A percentile compares a stretch with the other conserved stretches of the same genome.
These are phyloP conservation scores for Hypericum perforatum DNA, from an alignment of 345 rosid genomes.

Conservation along the genomic window DNA sequence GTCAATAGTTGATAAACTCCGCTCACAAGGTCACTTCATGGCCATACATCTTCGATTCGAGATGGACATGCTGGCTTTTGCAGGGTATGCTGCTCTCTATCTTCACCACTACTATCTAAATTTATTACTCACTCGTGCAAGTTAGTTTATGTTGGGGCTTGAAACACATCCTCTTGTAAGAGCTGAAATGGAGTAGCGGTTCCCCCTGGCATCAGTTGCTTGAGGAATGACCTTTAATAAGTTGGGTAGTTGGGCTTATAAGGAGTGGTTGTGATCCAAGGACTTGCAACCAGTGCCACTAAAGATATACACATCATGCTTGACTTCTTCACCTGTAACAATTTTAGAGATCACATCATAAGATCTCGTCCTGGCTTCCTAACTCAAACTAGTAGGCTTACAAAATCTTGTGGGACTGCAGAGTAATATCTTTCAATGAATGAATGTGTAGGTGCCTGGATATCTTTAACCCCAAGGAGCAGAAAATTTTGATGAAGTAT, in stretches of 20 bases:
- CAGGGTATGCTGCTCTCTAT: slow-evolving; percentile 57
- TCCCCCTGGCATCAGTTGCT: too few relatives aligned
- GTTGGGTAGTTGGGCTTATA: too few relatives aligned
- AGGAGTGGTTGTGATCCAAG: too few relatives aligned
- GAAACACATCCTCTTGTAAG: background rate
- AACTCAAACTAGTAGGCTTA: too few relatives aligned
- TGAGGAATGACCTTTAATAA: too few relatives aligned
- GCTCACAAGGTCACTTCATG: slow-evolving; percentile 96
- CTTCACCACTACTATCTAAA: background rate
- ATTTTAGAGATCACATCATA: too few relatives aligned
- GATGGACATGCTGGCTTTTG: slow-evolving; percentile 99
- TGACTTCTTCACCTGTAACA: too few relatives aligned
- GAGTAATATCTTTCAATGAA: background rate
- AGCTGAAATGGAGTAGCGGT: too few relatives aligned
- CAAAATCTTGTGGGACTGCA: too few relatives aligned
- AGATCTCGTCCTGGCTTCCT: too few relatives aligned
- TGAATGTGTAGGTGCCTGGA: slow-evolving; percentile 67
- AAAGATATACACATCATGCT: too few relatives aligned
- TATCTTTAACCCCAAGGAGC: slow-evolving; percentile 71
- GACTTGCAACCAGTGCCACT: too few relatives aligned
- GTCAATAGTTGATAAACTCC: slow-evolving; percentile 87
- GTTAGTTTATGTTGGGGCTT: background rate
- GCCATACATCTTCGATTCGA: slow-evolving; percentile 99
- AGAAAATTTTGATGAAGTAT: slow-evolving; percentile 60
- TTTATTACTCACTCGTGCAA: background rate